Evolutionary conservation across 306 rosid genomes (phyloP).

Genomic region (Citrullus colocynthis): DNA sequence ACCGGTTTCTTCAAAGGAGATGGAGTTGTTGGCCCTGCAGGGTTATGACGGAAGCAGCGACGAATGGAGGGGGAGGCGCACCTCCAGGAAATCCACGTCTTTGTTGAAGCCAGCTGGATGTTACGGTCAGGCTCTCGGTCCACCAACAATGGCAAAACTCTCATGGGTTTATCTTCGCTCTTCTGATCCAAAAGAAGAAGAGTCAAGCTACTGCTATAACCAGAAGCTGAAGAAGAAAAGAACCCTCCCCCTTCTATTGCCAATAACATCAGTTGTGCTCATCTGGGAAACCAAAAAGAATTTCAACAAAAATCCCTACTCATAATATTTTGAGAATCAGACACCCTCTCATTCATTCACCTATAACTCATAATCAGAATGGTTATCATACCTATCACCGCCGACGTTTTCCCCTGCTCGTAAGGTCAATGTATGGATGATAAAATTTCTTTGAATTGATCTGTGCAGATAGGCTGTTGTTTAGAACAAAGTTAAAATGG

Average conservation of each 20-base stretch:
- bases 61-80: slow-evolving; percentile 91
- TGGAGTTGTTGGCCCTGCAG: slow-evolving; percentile 60
- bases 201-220: slow-evolving; percentile 87
- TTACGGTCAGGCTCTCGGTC: slow-evolving; percentile 77
- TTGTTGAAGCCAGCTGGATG: slow-evolving; percentile 93
- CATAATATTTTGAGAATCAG: not conserved
- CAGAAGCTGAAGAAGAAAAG: slow-evolving; percentile 96
- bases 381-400: not conserved
- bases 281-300: slow-evolving; percentile 28
- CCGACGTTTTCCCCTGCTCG: not conserved
- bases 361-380: not conserved
- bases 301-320: not conserved
- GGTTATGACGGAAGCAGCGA: slow-evolving; percentile 87
- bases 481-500: not conserved
- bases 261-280: slow-evolving; percentile 94
- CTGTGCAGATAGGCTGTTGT: not conserved
- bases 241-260: slow-evolving; percentile 98
- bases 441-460: not conserved
- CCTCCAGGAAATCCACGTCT: slow-evolving; percentile 66
- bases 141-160: slow-evolving; percentile 95
- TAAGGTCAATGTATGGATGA: not conserved
- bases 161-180: slow-evolving; percentile 91
- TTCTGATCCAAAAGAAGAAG: slow-evolving; percentile 88
- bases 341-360: not conserved
- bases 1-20: slow-evolving; percentile 82